Base-by-base conservation (phyloP, 768 basidiomycete species). In the Amanita pallidorosea region DNA sequence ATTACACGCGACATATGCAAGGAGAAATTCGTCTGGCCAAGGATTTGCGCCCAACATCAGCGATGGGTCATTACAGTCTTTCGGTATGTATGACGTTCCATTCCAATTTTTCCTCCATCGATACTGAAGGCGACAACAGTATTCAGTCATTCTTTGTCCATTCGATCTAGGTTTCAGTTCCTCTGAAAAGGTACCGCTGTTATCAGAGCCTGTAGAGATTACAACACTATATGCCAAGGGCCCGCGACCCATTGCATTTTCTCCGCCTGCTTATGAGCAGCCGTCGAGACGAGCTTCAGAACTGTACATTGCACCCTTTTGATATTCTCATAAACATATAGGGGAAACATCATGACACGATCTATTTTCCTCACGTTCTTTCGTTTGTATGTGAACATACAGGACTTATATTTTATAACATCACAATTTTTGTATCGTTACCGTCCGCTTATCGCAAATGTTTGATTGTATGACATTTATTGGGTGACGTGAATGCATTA, bases 21-120 rank as follows among this genome's bases (percentile, higher is more conserved):
- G 77, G 77, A 5, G 77, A 79, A 59, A 75, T 79, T 38, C 67
- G 65, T 31, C 64, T 79, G 2, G 60, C 72, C 12, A 78, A 78
- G 60, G 74, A 77, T 52, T 63, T 79, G 25, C 59, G 73, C 45
- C 76, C 77, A 17, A 67, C 75, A 15, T 72, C 73, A 37, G 66
- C 70, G 46, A 69, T 78, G 57, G 73, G 70, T 17, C 71, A 72
- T 55, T 78, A 77, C 63, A 72, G 70, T 55, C 70, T 79, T 51
- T 71, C 70, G 50, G 75, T 77, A 53, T 62, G 73, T 61, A 29
- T n/a, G n/a, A 22, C 25, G 41, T 31, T 17, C 31, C 46, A 29
- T 29, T 18, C 42, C 20, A 23, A 3, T 29, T 43, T 22, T 13
- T 29, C 29, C 9, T 42, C 22, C 47, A 41, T 59, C 47, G 55